These are phyloP conservation scores for Polygonum aviculare DNA, from an alignment of 148 eudicot genomes.

Conservation along the genomic window DNA sequence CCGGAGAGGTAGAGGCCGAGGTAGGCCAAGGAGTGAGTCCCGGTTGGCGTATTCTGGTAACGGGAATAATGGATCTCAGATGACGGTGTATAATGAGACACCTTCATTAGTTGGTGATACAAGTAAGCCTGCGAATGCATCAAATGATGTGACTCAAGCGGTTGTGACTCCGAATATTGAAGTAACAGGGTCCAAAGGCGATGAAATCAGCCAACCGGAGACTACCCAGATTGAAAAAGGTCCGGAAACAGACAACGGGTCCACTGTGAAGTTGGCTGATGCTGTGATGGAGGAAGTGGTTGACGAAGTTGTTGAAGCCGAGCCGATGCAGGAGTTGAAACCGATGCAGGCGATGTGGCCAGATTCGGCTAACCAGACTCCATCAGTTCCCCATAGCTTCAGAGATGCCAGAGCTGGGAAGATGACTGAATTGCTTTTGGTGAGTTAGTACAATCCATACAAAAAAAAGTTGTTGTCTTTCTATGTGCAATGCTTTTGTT, in stretches of 20 bases:
- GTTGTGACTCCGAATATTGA: slow-evolving; percentile 32
- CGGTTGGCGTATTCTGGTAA: slow-evolving; percentile 25
- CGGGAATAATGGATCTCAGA: slow-evolving; percentile 24
- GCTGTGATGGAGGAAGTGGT: slow-evolving; percentile 3
- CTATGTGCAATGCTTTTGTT: not conserved
- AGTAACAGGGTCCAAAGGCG: slow-evolving; percentile 24
- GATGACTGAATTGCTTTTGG: slow-evolving; percentile 85
- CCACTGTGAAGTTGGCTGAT: slow-evolving; percentile 14
- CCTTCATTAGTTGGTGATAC: slow-evolving; percentile 34
- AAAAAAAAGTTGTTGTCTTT: not conserved
- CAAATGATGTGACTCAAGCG: slow-evolving; percentile 28
- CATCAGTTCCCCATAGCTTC: slow-evolving; percentile 22
- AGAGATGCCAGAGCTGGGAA: slow-evolving; percentile 54
- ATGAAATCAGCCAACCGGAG: slow-evolving; percentile 17
- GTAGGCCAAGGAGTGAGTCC: slow-evolving; percentile 27
- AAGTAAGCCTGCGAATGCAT: slow-evolving; percentile 44
- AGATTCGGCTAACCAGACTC: slow-evolving; percentile 17
- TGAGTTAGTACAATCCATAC: slow-evolving; percentile 19
- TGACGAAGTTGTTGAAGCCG: slow-evolving; percentile 7
- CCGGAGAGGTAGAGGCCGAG: slow-evolving; percentile 29
- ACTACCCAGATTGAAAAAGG: not conserved
- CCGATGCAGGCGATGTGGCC: slow-evolving; percentile 46
- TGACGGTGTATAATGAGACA: slow-evolving; percentile 14
- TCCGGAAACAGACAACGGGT: slow-evolving; percentile 12
- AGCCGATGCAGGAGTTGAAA: slow-evolving; percentile 32